Base-by-base conservation (phyloP, 139 green algal genomes). In the Tetraselmis striata region DNA sequence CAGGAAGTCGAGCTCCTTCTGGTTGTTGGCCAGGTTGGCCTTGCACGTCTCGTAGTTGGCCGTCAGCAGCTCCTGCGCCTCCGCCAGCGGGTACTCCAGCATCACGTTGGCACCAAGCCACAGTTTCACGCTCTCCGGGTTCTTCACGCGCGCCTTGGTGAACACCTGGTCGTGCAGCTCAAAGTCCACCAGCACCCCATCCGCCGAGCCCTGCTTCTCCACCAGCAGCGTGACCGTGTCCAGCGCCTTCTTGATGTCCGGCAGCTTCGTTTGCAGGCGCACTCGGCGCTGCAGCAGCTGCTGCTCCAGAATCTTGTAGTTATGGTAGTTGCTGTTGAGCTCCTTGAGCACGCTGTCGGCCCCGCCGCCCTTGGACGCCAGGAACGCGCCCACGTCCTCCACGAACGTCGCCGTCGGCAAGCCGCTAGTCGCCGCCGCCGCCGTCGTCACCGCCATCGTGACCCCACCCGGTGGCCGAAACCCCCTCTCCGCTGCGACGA, bases 61-160 rank as follows among this genome's bases (percentile, higher is more conserved):
- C 76, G 83, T 79, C 81, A 93, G 83, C 77, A 93, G 81, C n/a
- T n/a, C 30, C 29, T 85, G 83, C 2, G 90, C 93, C 29, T 96
- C 93, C 2, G 88, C 82, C 31, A 95, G 82, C 0, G 87, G 26
- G 76, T 96, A 97, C 79, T 96, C 93, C 29, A 96, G 84, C 92
- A 95, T 96, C 5, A 97, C 91, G 59, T 93, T 91, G 24, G 93
- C 93, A 0, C 93, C 93, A 59, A 97, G 89, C 93, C 93, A 97
- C 59, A 97, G 84, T 59, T 88, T 90, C 59, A 95, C 93, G 30
- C 79, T 81, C 23, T 85, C 30, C 27, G 86, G 80, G 1, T 88
- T 79, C 25, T 84, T 74, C 24, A 95, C 58, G 58, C 76, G 84
- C 18, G 92, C 92, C 31, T 90, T 88, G 27, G 92, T 87, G 83